Conservation (phyloP, 2,329 filamentous ascomycete genomes). For the Clarireedia paspali region DNA sequence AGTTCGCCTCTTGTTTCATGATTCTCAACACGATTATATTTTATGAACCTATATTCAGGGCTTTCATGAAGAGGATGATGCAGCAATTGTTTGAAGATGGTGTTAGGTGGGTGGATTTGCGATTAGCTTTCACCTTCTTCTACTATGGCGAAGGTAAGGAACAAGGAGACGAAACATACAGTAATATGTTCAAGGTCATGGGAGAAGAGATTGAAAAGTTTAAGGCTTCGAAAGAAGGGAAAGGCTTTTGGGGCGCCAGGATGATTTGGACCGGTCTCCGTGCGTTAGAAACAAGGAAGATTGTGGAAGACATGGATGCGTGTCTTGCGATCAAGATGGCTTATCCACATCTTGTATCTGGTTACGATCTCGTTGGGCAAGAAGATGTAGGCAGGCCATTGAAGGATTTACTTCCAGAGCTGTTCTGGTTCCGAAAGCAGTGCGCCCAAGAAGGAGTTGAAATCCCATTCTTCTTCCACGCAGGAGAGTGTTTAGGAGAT, state of each 20-base stretch:
- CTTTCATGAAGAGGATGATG: constrained; percentile 66
- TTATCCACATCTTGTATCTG: constrained; percentile 72
- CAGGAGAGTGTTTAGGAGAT: constrained; percentile 78
- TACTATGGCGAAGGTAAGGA: constrained; percentile 61
- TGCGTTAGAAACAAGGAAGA: constrained; percentile 50
- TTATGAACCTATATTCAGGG: constrained; percentile 84
- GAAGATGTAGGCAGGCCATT: constrained; percentile 75
- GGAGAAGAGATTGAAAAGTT: constrained; percentile 74
- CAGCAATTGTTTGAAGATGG: constrained; percentile 69
- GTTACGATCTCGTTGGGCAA: constrained; percentile 85
- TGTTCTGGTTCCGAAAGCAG: constrained; percentile 90
- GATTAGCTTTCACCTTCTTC: constrained; percentile 64
- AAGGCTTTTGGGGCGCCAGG: constrained; percentile 74
- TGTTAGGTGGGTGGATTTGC: constrained; percentile 76
- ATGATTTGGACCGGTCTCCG: constrained; percentile 81
- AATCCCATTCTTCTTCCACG: constrained; percentile 90
- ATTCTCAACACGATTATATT: constrained; percentile 69
- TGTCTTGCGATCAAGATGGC: constrained; percentile 76
- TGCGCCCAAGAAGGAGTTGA: constrained; percentile 71
- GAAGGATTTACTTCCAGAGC: constrained; percentile 67
- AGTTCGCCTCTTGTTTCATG: constrained; percentile 69
- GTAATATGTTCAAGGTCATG: constrained; percentile 63
- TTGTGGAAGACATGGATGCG: constrained; percentile 77
- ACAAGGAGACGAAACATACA: constrained; percentile 57
- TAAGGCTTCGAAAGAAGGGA: constrained; percentile 60